These are phyloP conservation scores for Balakata baccata DNA, from an alignment of 345 rosid species.

Conservation along the genomic window DNA sequence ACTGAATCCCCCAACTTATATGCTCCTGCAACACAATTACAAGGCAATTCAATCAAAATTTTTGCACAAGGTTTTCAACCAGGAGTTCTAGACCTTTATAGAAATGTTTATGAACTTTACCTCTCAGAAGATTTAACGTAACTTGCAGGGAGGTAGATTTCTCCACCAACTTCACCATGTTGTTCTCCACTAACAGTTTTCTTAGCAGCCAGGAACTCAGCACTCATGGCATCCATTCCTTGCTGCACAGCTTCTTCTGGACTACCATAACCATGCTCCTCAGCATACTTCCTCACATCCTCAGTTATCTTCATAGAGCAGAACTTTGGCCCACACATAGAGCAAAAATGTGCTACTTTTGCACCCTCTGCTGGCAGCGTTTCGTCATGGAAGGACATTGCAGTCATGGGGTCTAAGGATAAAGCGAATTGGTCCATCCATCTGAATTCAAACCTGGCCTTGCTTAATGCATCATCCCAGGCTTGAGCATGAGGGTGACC, in stretches of 20 bases:
- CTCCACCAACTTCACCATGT: slow-evolving; percentile 97
- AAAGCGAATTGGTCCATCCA: slow-evolving; percentile 99
- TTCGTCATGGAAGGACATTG: slow-evolving; percentile 97
- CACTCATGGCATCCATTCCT: slow-evolving; percentile 98
- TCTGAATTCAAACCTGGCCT: slow-evolving; percentile 92
- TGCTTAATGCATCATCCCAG: slow-evolving; percentile 97
- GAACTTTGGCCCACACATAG: slow-evolving; percentile 98
- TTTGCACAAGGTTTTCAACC: not conserved
- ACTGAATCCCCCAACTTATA: slow-evolving; percentile 5
- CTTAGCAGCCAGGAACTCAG: slow-evolving; percentile 78
- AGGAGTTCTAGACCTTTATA: not conserved
- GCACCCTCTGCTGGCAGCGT: slow-evolving; percentile 98
- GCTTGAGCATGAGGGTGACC: slow-evolving; percentile 92
- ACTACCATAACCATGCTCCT: slow-evolving; percentile 90
- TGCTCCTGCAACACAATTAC: slow-evolving; percentile 26
- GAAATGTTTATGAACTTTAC: slow-evolving; percentile 29
- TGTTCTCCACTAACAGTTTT: slow-evolving; percentile 95
- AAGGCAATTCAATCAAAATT: not conserved
- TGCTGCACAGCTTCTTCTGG: slow-evolving; percentile 82
- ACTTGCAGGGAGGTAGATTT: slow-evolving; percentile 77
- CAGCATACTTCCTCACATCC: slow-evolving; percentile 93
- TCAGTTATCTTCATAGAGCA: slow-evolving; percentile 99
- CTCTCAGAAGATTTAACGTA: slow-evolving; percentile 48
- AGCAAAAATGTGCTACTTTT: slow-evolving; percentile 96
- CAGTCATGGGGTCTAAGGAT: slow-evolving; percentile 96